Conservation (phyloP, 805 yeast species). For the Blastobotrys parvus region DNA sequence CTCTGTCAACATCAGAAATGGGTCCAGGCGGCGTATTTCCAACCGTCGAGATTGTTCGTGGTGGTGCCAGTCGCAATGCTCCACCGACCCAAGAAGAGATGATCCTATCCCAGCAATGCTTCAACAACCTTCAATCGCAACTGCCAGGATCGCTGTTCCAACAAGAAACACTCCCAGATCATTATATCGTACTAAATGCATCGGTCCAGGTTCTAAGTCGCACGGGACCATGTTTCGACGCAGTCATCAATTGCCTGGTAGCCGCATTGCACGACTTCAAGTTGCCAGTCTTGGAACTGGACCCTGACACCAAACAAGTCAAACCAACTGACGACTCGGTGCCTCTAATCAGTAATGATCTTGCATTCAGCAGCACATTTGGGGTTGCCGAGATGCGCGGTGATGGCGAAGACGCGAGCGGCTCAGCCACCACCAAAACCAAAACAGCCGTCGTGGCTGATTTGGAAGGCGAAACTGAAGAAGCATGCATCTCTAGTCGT, state of each 20-base stretch:
- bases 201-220: constrained; percentile 70
- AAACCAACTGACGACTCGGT: constrained; percentile 26
- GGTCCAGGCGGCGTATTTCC: constrained; percentile 16
- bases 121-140: constrained; percentile 42
- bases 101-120: constrained; percentile 40
- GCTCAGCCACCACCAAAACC: constrained; percentile 3
- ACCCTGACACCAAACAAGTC: constrained; percentile 41
- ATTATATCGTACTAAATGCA: constrained; percentile 54
- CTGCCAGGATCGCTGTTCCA: neutral
- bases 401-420: neutral
- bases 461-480: constrained; percentile 81
- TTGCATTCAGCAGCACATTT: constrained; percentile 37
- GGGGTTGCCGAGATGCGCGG: constrained; percentile 42
- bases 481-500: constrained; percentile 46
- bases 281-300: constrained; percentile 62
- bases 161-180: constrained; percentile 3
- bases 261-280: constrained; percentile 50
- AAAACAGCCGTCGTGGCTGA: constrained; percentile 53
- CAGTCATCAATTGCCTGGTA: constrained; percentile 61
- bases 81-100: constrained; percentile 23
- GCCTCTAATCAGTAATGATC: neutral
- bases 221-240: constrained; percentile 73
- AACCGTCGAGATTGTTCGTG: constrained; percentile 21
- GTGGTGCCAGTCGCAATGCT: constrained; percentile 13
- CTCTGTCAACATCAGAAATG: constrained; percentile 15